Percentiles rank a stretch among this genome's conserved stretches.
phyloP scores from a whole-genome alignment of 2,329 filamentous ascomycete genomes.

The Gnomoniopsis smithogilvyi region DNA sequence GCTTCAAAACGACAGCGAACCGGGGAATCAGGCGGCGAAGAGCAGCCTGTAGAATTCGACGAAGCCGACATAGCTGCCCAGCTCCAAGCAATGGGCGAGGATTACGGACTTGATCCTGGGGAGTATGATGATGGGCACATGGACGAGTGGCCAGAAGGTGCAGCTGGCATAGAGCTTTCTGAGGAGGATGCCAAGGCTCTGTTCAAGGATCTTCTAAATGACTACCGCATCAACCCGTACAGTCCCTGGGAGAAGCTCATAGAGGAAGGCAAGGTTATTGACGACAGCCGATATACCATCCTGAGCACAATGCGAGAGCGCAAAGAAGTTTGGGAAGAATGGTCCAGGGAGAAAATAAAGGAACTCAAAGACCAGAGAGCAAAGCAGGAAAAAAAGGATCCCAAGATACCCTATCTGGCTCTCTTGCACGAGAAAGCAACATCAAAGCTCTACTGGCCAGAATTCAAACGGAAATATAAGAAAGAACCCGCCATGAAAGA shows the following conservation, averaged over 20 bases:
- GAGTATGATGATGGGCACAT: constrained; percentile 68
- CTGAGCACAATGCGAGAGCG: constrained; percentile 77
- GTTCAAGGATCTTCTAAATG: constrained; percentile 83
- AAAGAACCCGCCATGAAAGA: constrained; percentile 81
- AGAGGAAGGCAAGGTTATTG: constrained; percentile 75
- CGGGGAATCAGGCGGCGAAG: constrained; percentile 38
- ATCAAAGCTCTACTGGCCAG: constrained; percentile 93
- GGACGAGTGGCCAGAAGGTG: constrained; percentile 66
- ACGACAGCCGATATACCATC: constrained; percentile 84
- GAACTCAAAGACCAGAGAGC: constrained; percentile 69
- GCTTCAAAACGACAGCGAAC: constrained; percentile 47
- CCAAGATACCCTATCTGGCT: constrained; percentile 74
- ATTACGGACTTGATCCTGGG: constrained; percentile 75
- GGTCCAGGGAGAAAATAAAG: constrained; percentile 75
- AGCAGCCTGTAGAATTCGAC: constrained; percentile 70
- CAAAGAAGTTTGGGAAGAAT: constrained; percentile 79
- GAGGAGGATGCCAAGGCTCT: constrained; percentile 73
- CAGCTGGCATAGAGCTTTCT: constrained; percentile 66
- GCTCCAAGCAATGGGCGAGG: constrained; percentile 81
- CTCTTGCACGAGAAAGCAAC: constrained; percentile 81
- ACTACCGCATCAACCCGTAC: constrained; percentile 80
- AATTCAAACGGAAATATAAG: constrained; percentile 89
- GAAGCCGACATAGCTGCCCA: constrained; percentile 95
- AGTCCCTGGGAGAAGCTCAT: constrained; percentile 88
- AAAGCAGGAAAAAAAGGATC: constrained; percentile 76